Percentiles rank a stretch among this genome's conserved stretches.
These are phyloP conservation scores for Amyloporia xantha DNA, from an alignment of 768 basidiomycete genomes.

Conservation along the genomic window DNA sequence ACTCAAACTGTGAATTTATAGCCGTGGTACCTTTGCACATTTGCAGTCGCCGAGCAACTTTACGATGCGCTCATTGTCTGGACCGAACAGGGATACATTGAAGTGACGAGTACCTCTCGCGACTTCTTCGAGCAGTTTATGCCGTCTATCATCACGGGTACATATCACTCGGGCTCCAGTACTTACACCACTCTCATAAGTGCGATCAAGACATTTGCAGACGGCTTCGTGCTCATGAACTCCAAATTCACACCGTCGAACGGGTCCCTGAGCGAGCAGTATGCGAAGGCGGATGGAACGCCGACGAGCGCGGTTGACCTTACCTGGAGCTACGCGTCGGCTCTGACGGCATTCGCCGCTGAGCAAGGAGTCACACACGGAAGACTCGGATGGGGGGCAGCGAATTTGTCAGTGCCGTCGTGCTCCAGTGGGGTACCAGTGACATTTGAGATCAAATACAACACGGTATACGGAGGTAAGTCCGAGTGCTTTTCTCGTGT, in stretches of 20 bases:
- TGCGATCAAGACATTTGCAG: slow-evolving; percentile 51
- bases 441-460: slow-evolving; percentile 58
- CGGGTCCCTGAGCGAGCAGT: slow-evolving; percentile 65
- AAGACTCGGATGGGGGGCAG: slow-evolving; percentile 70
- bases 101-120: slow-evolving; percentile 55
- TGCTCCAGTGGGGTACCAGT: slow-evolving; percentile 34
- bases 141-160: slow-evolving; percentile 43
- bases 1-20: too few relatives aligned
- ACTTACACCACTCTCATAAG: slow-evolving; percentile 44
- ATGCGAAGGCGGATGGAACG: slow-evolving; percentile 38
- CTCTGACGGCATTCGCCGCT: slow-evolving; percentile 55
- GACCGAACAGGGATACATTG: slow-evolving; percentile 43
- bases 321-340: slow-evolving; percentile 74
- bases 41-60: slow-evolving; percentile 71
- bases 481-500: too few relatives aligned
- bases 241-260: slow-evolving; percentile 56
- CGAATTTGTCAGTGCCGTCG: slow-evolving; percentile 42
- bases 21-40: slow-evolving; percentile 73
- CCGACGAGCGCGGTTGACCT: slow-evolving; percentile 59
- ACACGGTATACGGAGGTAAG: slow-evolving; percentile 56
- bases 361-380: slow-evolving; percentile 41
- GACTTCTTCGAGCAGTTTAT: slow-evolving; percentile 64
- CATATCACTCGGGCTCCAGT: slow-evolving; percentile 40
- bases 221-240: slow-evolving; percentile 54
- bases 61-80: slow-evolving; percentile 68